phyloP scores from a whole-genome alignment of 2,329 filamentous ascomycete genomes.

The Dactylellina cionopaga region DNA sequence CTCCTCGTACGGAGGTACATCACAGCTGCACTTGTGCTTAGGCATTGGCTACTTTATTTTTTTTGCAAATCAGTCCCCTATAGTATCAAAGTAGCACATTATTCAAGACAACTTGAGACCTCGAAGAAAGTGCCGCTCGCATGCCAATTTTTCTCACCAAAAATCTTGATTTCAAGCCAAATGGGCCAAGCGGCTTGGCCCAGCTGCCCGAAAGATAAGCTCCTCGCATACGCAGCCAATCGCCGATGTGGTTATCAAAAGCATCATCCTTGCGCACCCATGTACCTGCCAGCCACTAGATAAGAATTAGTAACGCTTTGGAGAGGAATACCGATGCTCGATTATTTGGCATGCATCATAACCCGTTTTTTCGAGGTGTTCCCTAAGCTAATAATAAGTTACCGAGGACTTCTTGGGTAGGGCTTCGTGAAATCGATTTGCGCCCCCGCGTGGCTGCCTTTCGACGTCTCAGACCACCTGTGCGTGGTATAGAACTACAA shows the following conservation, averaged over 20 bases:
- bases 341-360: neutral
- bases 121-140: constrained; percentile 19
- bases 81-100: too few relatives aligned
- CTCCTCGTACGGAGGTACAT: neutral
- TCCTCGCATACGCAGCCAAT: constrained; percentile 42
- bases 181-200: constrained; percentile 20
- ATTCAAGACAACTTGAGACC: neutral
- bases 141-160: constrained; percentile 28
- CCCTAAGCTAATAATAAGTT: too few relatives aligned
- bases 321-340: neutral
- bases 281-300: constrained; percentile 19
- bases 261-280: constrained; percentile 22
- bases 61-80: neutral
- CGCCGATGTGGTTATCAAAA: constrained; percentile 22
- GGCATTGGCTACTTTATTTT: neutral
- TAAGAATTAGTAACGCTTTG: constrained; percentile 6
- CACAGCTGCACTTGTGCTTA: neutral
- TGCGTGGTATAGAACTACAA: too few relatives aligned
- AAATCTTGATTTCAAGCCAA: constrained; percentile 49
- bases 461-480: too few relatives aligned
- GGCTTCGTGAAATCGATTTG: too few relatives aligned
- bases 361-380: neutral
- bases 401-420: too few relatives aligned
- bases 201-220: constrained; percentile 49
- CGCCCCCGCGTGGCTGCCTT: too few relatives aligned